Base-by-base conservation (phyloP, 176 grass and related monocot species). In the Melocanna baccifera region DNA sequence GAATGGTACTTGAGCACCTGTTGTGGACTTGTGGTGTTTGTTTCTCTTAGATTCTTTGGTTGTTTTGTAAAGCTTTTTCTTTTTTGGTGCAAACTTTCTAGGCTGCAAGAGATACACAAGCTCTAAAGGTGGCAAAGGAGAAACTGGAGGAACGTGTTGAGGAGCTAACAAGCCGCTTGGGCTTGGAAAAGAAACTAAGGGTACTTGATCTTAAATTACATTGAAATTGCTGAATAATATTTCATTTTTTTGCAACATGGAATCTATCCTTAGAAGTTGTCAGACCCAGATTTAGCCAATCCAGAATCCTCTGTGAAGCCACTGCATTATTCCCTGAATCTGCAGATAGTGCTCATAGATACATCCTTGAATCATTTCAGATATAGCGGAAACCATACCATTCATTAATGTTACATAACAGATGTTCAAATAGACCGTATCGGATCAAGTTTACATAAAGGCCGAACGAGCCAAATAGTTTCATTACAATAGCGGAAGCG, bases 111-210 rank as follows among this genome's bases (percentile, higher is more conserved):
- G 93, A 94, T 73, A 94, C 93, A 43, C 87, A 91, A 71, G 93
- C 93, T 75, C 87, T 94, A 23, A 92, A 94, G 88, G 90, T 80
- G 45, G 93, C 90, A 18, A 94, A 94, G 67, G 90, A 94, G 85
- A 94, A 94, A 84, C 83, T 94, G 28, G 93, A 94, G 86, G 90
- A 94, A 59, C 87, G 88, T 63, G 93, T 94, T 25, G 93, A 94
- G 59, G 93, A 94, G 77, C 79, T 94, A 84, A 88, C 80, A 62
- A 86, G 74, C 64, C 69, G 85, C 14, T 80, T 94, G 39, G 80
- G 69, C 22, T 50, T 84, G 62, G 93, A 94, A 73, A 94, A 86
- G 86, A 91, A 87, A 86, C 50, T 84, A 77, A 90, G 93, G 83
- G 92, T 89, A 39, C 68, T 68, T 80, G 72, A 8, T 77, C 77